These are phyloP conservation scores for Viola pubescens DNA, from an alignment of 441 rosid species.

Conservation along the genomic window DNA sequence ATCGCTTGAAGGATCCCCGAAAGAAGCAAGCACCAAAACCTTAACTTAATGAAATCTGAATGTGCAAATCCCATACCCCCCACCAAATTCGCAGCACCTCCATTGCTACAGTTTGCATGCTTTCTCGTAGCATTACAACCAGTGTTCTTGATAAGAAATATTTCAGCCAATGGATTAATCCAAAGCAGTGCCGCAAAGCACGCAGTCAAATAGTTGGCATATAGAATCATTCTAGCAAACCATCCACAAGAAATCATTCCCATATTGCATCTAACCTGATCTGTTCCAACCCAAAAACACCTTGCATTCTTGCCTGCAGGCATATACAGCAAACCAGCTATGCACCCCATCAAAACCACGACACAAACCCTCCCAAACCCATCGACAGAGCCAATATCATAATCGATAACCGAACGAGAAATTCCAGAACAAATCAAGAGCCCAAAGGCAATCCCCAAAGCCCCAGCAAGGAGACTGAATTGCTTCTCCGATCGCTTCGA, in stretches of 20 bases:
- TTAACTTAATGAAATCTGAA: conserved; percentile 39
- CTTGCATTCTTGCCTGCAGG: conserved; percentile 70
- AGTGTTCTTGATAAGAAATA: conserved; percentile 33
- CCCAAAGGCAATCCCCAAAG: conserved; percentile 54
- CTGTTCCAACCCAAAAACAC: conserved; percentile 88
- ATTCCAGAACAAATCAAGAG: conserved; percentile 38
- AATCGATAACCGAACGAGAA: conserved; percentile 42
- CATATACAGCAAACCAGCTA: conserved; percentile 54
- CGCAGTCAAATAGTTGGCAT: conserved; percentile 32
- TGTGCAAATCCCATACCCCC: conserved; percentile 56
- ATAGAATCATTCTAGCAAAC: conserved; percentile 57
- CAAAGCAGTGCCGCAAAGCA: conserved; percentile 66
- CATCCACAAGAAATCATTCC: conserved; percentile 68
- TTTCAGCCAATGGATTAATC: conserved; percentile 61
- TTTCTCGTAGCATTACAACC: conserved; percentile 14
- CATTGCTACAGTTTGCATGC: neutral
- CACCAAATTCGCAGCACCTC: conserved; percentile 28
- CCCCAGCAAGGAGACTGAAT: conserved; percentile 44
- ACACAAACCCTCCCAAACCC: conserved; percentile 42
- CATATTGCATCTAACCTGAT: conserved; percentile 59
- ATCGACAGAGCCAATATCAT: conserved; percentile 44
- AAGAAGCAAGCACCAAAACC: conserved; percentile 44
- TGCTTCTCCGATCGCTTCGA: conserved; percentile 75
- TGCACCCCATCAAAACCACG: conserved; percentile 52
- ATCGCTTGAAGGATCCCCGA: conserved; percentile 49